These are phyloP conservation scores for Styphnolobium japonicum DNA, from an alignment of 306 rosid genomes.

Conservation along the genomic window DNA sequence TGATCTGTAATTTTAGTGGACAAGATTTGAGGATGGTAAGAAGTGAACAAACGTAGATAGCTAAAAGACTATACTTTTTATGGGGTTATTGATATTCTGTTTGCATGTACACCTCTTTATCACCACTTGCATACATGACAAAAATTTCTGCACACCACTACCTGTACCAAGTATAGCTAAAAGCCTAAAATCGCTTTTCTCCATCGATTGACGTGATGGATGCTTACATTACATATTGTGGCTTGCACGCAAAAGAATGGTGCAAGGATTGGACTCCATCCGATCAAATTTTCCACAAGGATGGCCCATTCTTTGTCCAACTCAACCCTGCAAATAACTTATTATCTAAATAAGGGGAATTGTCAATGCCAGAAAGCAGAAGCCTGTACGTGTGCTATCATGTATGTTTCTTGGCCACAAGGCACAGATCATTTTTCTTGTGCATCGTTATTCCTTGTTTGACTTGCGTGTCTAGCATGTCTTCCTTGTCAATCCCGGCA, in stretches of 20 bases:
- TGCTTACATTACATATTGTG: too few relatives aligned
- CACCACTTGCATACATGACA: background rate
- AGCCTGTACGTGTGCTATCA: background rate
- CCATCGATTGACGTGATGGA: background rate
- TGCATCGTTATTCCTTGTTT: constrained; percentile 32
- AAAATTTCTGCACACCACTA: background rate
- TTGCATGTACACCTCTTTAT: too few relatives aligned
- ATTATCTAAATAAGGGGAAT: background rate
- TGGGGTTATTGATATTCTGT: too few relatives aligned
- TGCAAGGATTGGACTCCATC: background rate
- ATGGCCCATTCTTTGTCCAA: background rate
- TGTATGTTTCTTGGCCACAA: background rate
- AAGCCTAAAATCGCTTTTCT: too few relatives aligned
- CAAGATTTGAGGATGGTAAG: too few relatives aligned
- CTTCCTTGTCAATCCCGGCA: background rate
- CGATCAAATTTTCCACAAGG: background rate
- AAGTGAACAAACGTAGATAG: too few relatives aligned
- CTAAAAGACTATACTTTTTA: too few relatives aligned
- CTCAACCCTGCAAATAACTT: background rate
- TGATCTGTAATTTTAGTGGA: too few relatives aligned
- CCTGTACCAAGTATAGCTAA: background rate
- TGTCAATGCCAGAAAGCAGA: background rate
- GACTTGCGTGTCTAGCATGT: constrained; percentile 26
- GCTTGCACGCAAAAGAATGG: background rate
- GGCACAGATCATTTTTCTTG: constrained; percentile 32